Conservation (phyloP, 2,329 filamentous ascomycete species). For the Colletotrichum coccodes region DNA sequence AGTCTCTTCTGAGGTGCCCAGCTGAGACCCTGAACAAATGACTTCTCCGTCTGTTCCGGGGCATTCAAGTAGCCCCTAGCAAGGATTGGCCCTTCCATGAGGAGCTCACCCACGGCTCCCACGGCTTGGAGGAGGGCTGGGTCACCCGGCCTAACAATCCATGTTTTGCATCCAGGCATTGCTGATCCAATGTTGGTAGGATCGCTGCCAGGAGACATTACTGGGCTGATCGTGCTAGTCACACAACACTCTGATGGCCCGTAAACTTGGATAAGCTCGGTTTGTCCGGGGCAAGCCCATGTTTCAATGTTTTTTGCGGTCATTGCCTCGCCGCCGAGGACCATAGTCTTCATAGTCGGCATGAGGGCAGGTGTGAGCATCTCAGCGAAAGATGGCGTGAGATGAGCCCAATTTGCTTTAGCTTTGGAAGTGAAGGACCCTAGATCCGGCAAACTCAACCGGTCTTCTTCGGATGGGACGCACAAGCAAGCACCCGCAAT, state of each 20-base stretch:
- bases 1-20: slow-evolving; percentile 70
- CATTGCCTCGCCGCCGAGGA: slow-evolving; percentile 63
- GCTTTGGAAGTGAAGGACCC: not conserved
- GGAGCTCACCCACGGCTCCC: slow-evolving; percentile 34
- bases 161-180: slow-evolving; percentile 20
- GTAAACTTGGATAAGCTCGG: slow-evolving; percentile 59
- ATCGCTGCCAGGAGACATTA: slow-evolving; percentile 52
- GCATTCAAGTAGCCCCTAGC: slow-evolving; percentile 73
- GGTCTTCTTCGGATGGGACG: slow-evolving; percentile 61
- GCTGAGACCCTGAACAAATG: slow-evolving; percentile 74
- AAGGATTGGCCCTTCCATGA: slow-evolving; percentile 36
- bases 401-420: slow-evolving; percentile 57
- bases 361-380: slow-evolving; percentile 55
- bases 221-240: slow-evolving; percentile 5
- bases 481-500: slow-evolving; percentile 70
- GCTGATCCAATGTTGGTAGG: slow-evolving; percentile 45
- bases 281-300: slow-evolving; percentile 51
- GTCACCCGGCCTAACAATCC: slow-evolving; percentile 32
- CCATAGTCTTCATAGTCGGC: slow-evolving; percentile 55
- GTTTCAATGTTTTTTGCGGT: slow-evolving; percentile 56
- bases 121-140: slow-evolving; percentile 14
- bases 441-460: slow-evolving; percentile 51
- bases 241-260: slow-evolving; percentile 64
- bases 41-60: slow-evolving; percentile 68
- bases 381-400: slow-evolving; percentile 60